These are phyloP conservation scores for Roridomyces roridus DNA, from an alignment of 768 basidiomycete species.

Conservation along the genomic window DNA sequence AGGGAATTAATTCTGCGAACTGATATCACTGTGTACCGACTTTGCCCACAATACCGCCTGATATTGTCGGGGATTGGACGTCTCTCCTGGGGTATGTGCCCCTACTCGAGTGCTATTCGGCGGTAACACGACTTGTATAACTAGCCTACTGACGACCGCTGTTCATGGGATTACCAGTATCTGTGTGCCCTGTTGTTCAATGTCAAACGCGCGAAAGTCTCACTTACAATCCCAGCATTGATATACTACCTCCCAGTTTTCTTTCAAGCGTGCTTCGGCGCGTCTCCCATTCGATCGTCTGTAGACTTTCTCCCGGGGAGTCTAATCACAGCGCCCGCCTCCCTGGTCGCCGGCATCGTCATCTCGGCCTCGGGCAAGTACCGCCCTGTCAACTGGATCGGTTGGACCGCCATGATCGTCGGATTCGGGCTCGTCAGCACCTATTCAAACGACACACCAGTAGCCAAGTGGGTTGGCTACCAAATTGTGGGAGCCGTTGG, in stretches of 20 bases:
- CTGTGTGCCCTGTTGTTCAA: conserved; percentile 17
- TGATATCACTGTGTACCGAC: too few relatives aligned
- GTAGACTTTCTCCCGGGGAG: conserved; percentile 39
- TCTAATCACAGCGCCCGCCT: conserved; percentile 42
- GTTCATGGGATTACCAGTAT: conserved; percentile 28
- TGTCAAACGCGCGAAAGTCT: not conserved
- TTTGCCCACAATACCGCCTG: conserved; percentile 31
- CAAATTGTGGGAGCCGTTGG: conserved; percentile 25
- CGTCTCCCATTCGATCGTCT: conserved; percentile 41
- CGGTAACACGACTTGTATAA: conserved; percentile 9
- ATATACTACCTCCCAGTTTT: conserved; percentile 48
- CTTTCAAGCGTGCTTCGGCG: conserved; percentile 48
- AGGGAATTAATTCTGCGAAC: too few relatives aligned
- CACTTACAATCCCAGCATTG: conserved; percentile 14
- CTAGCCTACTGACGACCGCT: conserved; percentile 38
- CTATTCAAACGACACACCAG: conserved; percentile 25
- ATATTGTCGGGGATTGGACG: conserved; percentile 41
- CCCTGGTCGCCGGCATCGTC: conserved; percentile 40
- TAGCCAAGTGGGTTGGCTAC: conserved; percentile 31
- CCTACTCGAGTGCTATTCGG: not conserved
- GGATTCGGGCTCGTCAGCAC: conserved; percentile 41
- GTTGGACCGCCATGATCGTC: conserved; percentile 41
- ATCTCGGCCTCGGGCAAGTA: conserved; percentile 35
- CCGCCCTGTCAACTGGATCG: conserved; percentile 35
- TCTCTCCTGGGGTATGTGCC: conserved; percentile 39